Evolutionary conservation across 2,329 filamentous ascomycete species (phyloP).

Genomic region (Fusarium incarnatum): DNA sequence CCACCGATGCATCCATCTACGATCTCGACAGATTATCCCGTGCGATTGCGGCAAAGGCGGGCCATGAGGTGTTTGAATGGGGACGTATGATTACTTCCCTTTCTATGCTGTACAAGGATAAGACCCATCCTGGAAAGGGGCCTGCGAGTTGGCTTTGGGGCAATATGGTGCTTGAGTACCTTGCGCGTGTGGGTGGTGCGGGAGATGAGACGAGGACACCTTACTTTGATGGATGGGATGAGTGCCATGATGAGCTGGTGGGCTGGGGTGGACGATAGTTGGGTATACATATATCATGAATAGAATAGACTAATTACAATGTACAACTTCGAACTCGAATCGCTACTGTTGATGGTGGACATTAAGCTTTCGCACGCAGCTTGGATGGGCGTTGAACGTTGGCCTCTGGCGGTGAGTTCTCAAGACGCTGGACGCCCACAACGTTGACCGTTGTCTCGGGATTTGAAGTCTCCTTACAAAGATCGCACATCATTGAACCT

Average conservation of each 20-base stretch:
- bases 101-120: conserved; percentile 40
- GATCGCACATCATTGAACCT: no score
- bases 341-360: no score
- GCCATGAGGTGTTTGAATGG: conserved; percentile 38
- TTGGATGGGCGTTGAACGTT: no score
- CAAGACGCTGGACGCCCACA: not conserved
- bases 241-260: conserved; percentile 28
- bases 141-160: conserved; percentile 42
- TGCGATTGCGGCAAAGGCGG: conserved; percentile 33
- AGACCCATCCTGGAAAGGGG: conserved; percentile 35
- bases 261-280: conserved; percentile 34
- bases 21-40: conserved; percentile 33
- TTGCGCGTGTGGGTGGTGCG: conserved; percentile 21
- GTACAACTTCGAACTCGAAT: not conserved
- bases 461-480: not conserved
- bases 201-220: conserved; percentile 27
- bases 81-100: conserved; percentile 31
- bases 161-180: conserved; percentile 39
- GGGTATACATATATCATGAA: not conserved
- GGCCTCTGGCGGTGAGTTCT: no score
- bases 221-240: conserved; percentile 36
- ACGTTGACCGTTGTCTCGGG: no score
- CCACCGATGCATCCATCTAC: conserved; percentile 30
- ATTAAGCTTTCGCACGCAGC: no score
- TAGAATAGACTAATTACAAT: conserved; percentile 13